A percentile compares a stretch with the other conserved stretches of the same genome.
These are phyloP conservation scores for Talaromyces islandicus DNA, from an alignment of 2,329 filamentous ascomycete species.

Conservation along the genomic window DNA sequence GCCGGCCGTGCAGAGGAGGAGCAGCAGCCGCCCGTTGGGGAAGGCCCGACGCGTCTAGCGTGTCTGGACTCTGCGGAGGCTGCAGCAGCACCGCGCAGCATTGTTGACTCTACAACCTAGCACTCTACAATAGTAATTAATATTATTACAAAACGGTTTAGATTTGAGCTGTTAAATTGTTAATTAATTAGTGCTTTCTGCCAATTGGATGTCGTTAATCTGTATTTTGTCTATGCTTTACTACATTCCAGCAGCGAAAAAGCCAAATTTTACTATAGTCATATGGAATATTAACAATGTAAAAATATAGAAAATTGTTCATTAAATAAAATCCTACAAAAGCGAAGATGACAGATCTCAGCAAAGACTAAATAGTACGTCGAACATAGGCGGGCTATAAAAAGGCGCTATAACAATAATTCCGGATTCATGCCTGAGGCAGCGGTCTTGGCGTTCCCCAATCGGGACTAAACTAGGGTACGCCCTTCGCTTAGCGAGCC, in stretches of 20 bases:
- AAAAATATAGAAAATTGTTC: neutral
- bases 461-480: constrained; percentile 10
- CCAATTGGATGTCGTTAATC: neutral
- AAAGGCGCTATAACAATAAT: too few species aligned
- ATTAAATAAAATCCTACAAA: neutral
- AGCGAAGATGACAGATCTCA: neutral
- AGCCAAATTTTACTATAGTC: neutral
- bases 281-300: neutral
- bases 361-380: neutral
- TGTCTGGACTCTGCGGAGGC: constrained; percentile 2
- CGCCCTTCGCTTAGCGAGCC: constrained; percentile 26
- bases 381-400: too few species aligned
- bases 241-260: neutral
- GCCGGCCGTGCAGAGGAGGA: neutral
- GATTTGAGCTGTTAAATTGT: neutral
- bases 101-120: neutral
- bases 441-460: neutral
- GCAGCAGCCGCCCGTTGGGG: neutral
- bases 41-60: constrained; percentile 13
- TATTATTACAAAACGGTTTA: too few species aligned
- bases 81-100: neutral
- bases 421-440: constrained; percentile 9
- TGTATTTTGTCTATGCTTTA: neutral
- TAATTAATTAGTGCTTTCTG: neutral
- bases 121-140: too few species aligned